A percentile compares a stretch with the other conserved stretches of the same genome.
Evolutionary conservation across 805 yeast genomes (phyloP).

Genomic region (Candida tallmaniae): DNA sequence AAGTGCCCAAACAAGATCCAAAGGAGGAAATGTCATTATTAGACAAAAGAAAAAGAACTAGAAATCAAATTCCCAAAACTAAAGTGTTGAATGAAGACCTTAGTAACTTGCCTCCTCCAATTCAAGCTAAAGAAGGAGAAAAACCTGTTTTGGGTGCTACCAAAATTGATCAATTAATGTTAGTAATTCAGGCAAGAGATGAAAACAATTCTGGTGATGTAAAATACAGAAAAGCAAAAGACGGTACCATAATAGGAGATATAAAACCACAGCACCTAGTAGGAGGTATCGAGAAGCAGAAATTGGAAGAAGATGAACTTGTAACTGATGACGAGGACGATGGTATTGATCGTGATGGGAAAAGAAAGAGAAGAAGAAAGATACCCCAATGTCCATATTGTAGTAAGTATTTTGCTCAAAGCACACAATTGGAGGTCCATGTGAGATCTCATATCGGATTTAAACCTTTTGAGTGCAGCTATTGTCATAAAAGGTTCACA

Average conservation of each 20-base stretch:
- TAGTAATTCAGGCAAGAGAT: slow-evolving; percentile 83
- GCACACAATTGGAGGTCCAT: slow-evolving; percentile 91
- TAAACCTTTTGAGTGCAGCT: slow-evolving; percentile 76
- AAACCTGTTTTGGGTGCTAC: slow-evolving; percentile 79
- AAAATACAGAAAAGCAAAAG: slow-evolving; percentile 48
- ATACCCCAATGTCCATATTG: slow-evolving; percentile 74
- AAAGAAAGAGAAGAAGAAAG: slow-evolving; percentile 34
- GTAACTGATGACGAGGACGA: no score
- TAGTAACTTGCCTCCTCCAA: slow-evolving; percentile 8
- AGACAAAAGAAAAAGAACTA: neutral
- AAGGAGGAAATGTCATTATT: slow-evolving; percentile 1
- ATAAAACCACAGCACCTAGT: slow-evolving; percentile 50
- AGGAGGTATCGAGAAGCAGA: slow-evolving; percentile 75
- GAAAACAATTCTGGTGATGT: slow-evolving; percentile 67
- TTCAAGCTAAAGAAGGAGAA: slow-evolving; percentile 46
- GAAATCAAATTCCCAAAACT: slow-evolving; percentile 1
- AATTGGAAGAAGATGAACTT: slow-evolving; percentile 12
- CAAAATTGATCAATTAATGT: slow-evolving; percentile 86
- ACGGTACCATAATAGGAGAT: slow-evolving; percentile 60
- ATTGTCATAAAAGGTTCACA: slow-evolving; percentile 77
- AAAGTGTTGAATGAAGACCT: slow-evolving; percentile 10
- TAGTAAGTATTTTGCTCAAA: slow-evolving; percentile 73
- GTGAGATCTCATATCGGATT: slow-evolving; percentile 82
- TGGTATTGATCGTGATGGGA: slow-evolving; percentile 16
- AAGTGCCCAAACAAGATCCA: neutral